These are phyloP conservation scores for Phytophthora foliorum DNA, from an alignment of 352 stramenopile species.

Conservation along the genomic window DNA sequence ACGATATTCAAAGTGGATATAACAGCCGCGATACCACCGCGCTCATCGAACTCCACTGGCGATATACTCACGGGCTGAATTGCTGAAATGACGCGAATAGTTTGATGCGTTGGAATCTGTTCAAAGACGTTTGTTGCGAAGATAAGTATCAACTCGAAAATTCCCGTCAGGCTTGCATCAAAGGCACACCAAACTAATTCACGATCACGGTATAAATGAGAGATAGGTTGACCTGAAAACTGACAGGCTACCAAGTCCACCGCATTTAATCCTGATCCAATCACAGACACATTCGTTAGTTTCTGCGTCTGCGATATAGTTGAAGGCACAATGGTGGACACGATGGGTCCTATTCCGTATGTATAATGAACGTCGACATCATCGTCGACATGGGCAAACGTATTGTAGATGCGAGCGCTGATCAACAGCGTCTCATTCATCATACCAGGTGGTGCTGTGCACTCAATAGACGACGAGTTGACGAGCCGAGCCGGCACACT, in stretches of 20 bases:
- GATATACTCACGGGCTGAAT: conserved; percentile 30
- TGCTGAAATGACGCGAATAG: conserved; percentile 42
- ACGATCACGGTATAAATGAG: conserved; percentile 17
- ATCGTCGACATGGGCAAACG: conserved; percentile 34
- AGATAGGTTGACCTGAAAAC: conserved; percentile 36
- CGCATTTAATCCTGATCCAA: conserved; percentile 36
- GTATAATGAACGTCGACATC: conserved; percentile 23
- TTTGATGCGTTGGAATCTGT: conserved; percentile 34
- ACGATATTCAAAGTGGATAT: conserved; percentile 42
- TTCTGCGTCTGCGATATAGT: conserved; percentile 42
- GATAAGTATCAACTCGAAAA: conserved; percentile 36
- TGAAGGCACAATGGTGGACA: conserved; percentile 38
- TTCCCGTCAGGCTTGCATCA: conserved; percentile 40
- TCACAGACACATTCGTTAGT: conserved; percentile 36
- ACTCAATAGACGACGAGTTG: conserved; percentile 47
- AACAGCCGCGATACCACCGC: conserved; percentile 48
- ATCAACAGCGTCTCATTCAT: conserved; percentile 28
- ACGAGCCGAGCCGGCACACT: conserved; percentile 24
- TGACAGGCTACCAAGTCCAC: conserved; percentile 35
- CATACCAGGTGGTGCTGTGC: conserved; percentile 34
- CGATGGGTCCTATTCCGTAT: conserved; percentile 35
- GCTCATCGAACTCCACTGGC: conserved; percentile 54
- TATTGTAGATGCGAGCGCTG: conserved; percentile 36
- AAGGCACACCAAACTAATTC: conserved; percentile 37
- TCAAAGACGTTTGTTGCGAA: conserved; percentile 10